phyloP scores from a whole-genome alignment of 352 stramenopile species.

The Pythium vanterpoolii region DNA sequence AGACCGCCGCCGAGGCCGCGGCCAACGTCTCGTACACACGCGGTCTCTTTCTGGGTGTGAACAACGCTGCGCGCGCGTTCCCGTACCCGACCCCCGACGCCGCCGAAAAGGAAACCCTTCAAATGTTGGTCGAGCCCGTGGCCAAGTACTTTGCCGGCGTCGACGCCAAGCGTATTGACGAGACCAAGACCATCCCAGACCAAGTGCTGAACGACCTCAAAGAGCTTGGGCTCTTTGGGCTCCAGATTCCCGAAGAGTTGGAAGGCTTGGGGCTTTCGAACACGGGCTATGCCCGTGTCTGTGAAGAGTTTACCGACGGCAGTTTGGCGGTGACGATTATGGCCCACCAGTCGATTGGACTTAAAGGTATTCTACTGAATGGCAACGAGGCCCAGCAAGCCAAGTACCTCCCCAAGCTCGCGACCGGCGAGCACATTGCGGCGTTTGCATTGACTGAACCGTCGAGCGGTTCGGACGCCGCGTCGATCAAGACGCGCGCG shows the following conservation, averaged over 20 bases:
- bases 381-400: conserved; percentile 80
- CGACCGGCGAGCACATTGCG: conserved; percentile 81
- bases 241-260: conserved; percentile 83
- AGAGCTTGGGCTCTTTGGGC: conserved; percentile 80
- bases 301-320: conserved; percentile 80
- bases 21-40: conserved; percentile 76
- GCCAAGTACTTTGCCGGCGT: conserved; percentile 74
- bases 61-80: conserved; percentile 74
- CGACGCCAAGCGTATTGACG: conserved; percentile 71
- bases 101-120: conserved; percentile 75
- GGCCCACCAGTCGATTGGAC: conserved; percentile 85
- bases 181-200: conserved; percentile 75
- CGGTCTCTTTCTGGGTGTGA: conserved; percentile 79
- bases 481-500: conserved; percentile 89
- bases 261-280: conserved; percentile 79
- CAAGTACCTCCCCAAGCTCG: conserved; percentile 89
- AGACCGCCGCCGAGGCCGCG: conserved; percentile 67
- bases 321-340: conserved; percentile 83
- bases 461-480: conserved; percentile 87
- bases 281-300: conserved; percentile 82
- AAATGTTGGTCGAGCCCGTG: conserved; percentile 83
- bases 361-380: conserved; percentile 88
- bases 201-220: conserved; percentile 75
- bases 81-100: conserved; percentile 73
- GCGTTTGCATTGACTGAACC: conserved; percentile 90